Evolutionary conservation across 139 green algal species (phyloP), one percentile per base, ranked within the genome.

Genomic region (Raphidocelis subcapitata): DNA sequence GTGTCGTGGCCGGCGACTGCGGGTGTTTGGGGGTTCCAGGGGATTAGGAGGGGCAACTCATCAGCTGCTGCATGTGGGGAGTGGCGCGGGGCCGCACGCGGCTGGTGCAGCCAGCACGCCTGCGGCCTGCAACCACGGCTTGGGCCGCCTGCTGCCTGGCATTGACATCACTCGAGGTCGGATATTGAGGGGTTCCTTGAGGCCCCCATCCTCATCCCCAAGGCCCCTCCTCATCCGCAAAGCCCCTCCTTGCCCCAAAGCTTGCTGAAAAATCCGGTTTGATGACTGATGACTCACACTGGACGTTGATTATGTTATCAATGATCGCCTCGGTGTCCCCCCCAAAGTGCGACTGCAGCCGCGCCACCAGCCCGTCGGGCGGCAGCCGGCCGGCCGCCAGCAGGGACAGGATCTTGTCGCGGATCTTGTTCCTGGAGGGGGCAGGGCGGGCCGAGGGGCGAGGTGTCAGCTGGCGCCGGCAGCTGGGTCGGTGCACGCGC

Each of bases 281-380:
- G n/a, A n/a, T n/a, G n/a, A n/a, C n/a, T n/a, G n/a, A 21, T 62
- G 47, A 54, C 26, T 54, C 67, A 66, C 65, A 74, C 52, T 66
- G 33, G 33, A 74, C 20, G 0, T 23, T 49, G n/a, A 74, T 74
- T 35, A 60, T 12, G 35, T 74, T 74, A 36, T 65, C 55, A 29
- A 20, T 41, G 20, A 52, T 33, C 21, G 33, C 44, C 28, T 57
- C 29, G 62, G 54, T 74, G 29, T 74, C 35, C 12, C 35, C 54
- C 0, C 67, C 67, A 41, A 37, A 65, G n/a, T 65, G 54, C 23
- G 62, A 35, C 5, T 36, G n/a, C 8, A 74, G 16, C 29, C 35
- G 54, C 28, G 32, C 46, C 67, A 74, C n/a, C n/a, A 66, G 10
- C 4, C 67, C 41, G 14, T 56, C 47, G 1, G 18, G 4, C 5